Evolutionary conservation across 2,329 filamentous ascomycete species (phyloP).

Genomic region (Aphanocladium album): DNA sequence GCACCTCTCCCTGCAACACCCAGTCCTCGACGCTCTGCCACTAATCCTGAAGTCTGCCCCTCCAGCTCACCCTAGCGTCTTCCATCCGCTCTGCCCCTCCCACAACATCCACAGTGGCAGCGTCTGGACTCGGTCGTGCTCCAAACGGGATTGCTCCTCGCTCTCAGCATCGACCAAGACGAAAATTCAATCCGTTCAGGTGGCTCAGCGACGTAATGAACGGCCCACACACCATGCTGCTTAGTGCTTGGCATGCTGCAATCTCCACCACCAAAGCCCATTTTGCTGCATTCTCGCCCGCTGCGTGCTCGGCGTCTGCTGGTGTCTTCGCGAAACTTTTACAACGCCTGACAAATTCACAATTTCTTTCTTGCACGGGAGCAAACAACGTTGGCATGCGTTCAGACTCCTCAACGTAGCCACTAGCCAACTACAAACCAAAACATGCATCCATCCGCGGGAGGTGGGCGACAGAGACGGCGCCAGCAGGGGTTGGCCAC

Average conservation of each 20-base stretch:
- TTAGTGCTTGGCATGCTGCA: constrained; percentile 4
- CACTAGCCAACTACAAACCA: background rate
- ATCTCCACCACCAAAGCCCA: constrained; percentile 2
- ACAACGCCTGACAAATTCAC: no score
- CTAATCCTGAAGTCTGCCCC: background rate
- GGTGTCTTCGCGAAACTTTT: no score
- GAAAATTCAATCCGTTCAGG: background rate
- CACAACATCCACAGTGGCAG: constrained; percentile 3
- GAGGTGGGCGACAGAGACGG: background rate
- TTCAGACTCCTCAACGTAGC: background rate
- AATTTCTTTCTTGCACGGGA: no score
- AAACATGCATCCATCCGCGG: background rate
- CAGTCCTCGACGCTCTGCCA: background rate
- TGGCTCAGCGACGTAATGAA: constrained; percentile 6
- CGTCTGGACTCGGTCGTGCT: constrained; percentile 8
- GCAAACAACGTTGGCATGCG: no score
- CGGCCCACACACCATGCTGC: background rate
- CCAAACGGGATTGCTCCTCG: background rate
- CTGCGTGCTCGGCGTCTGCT: background rate
- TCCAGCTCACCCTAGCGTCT: background rate
- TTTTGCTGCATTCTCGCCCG: background rate
- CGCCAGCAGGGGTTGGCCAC: background rate
- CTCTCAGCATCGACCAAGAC: background rate
- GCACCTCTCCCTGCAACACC: no score
- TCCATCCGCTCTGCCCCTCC: background rate